Evolutionary conservation across 371 early-diverging fungal species (phyloP).

Genomic region (Globomyces sp.): DNA sequence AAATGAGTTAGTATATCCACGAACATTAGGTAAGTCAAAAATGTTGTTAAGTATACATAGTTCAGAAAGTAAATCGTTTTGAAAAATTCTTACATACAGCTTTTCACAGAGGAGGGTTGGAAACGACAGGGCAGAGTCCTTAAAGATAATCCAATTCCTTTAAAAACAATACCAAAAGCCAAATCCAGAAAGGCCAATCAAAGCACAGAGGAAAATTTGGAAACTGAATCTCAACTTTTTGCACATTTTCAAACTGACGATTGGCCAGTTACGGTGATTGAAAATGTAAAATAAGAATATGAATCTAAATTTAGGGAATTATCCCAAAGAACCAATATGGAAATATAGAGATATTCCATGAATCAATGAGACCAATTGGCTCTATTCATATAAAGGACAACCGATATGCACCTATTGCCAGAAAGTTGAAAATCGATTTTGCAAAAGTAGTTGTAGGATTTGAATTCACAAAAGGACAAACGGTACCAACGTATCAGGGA

Average conservation of each 20-base stretch:
- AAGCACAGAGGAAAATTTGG: not conserved
- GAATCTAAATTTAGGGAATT: slow-evolving; percentile 56
- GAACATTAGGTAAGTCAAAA: slow-evolving; percentile 56
- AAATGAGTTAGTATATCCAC: slow-evolving; percentile 77
- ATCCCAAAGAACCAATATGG: slow-evolving; percentile 80
- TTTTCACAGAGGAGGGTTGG: not conserved
- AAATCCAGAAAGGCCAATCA: not conserved
- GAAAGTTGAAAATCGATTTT: slow-evolving; percentile 72
- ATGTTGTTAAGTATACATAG: slow-evolving; percentile 36
- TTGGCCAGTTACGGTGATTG: too few relatives aligned
- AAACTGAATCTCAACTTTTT: not conserved
- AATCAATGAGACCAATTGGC: slow-evolving; percentile 71
- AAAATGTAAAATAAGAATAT: not conserved
- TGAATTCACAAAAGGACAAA: slow-evolving; percentile 17
- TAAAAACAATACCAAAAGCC: slow-evolving; percentile 17
- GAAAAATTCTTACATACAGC: not conserved
- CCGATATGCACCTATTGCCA: slow-evolving; percentile 49
- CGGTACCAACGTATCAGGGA: not conserved
- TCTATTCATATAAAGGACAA: not conserved
- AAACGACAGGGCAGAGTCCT: not conserved
- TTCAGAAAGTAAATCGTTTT: not conserved
- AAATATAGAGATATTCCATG: slow-evolving; percentile 77
- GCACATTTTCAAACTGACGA: not conserved
- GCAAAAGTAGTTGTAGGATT: slow-evolving; percentile 70
- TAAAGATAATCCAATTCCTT: not conserved